Evolutionary conservation across 345 rosid genomes (phyloP).

Genomic region (Eucalyptus polybractea): DNA sequence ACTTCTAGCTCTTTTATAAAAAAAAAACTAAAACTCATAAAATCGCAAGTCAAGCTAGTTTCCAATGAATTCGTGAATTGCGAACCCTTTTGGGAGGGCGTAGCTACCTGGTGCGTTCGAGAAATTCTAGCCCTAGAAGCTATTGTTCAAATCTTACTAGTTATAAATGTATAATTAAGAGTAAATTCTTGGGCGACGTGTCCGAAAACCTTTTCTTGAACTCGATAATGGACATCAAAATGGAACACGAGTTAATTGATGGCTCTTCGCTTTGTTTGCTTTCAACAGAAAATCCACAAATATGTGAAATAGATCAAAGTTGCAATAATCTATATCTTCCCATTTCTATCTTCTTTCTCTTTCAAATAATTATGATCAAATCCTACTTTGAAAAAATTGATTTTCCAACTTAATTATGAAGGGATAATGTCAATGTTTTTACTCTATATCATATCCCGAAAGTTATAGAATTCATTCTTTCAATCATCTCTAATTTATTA

Average conservation of each 20-base stretch:
- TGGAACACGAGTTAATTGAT: neutral
- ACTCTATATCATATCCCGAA: neutral
- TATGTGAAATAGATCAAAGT: neutral
- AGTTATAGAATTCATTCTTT: neutral
- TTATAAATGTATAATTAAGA: neutral
- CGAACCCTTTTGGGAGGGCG: neutral
- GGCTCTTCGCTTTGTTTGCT: neutral
- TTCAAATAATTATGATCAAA: neutral
- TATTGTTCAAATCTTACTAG: neutral
- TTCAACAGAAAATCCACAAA: neutral
- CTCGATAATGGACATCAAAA: neutral
- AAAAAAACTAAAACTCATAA: neutral
- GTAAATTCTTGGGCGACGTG: neutral
- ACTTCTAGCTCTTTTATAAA: neutral
- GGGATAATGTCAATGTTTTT: neutral
- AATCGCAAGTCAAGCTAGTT: neutral
- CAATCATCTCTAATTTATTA: neutral
- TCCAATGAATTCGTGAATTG: too few species aligned
- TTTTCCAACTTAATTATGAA: neutral
- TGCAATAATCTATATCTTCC: neutral
- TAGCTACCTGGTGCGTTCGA: neutral
- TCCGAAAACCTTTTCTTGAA: neutral
- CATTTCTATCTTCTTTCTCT: neutral
- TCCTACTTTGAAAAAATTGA: neutral
- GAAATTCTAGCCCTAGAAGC: neutral